Base-by-base conservation (phyloP, 2,329 filamentous ascomycete species). In the Colletotrichum costaricense region DNA sequence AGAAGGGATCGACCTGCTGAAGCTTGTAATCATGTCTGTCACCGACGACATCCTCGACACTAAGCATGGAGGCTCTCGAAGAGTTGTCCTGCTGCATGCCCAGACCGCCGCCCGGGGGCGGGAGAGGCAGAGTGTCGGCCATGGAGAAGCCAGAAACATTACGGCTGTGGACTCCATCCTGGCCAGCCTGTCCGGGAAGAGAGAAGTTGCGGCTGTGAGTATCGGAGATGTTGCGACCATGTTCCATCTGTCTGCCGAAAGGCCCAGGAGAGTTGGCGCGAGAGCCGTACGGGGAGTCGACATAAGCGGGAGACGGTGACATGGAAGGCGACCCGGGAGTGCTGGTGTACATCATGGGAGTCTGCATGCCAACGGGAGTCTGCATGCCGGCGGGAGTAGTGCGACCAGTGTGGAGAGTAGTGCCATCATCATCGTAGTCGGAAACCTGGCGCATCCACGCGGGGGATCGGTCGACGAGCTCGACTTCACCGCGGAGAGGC, bases 1-100 rank as follows among this genome's bases (percentile, higher is more conserved):
- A 93, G 82, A 90, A 91, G 4, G 91, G 91, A 75, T 91, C 90
- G 1, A 93, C 89, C 69, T 92, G 90, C 77, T 93, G 91, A 14
- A 92, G 86, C 74, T 89, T 88, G 78, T 88, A 91, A 77, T 91
- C 87, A 65, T 87, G 88, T 78, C 91, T 90, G 72, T 89, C 89
- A 22, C 90, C 89, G 22, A 92, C 85, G 30, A 93, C 86, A 2
- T 85, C 85, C 69, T 90, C 84, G 1, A 91, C 84, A 38, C 88
- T 90, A 26, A 92, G 83, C 5, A 84, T 82, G 2, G 86, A 88
- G 30, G 82, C 80, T 67, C 81, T 57, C n/a, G 72, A 74, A 1
- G 72, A 72, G 59, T 74, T 72, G 69, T 74, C 68, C 38, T 74
- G 69, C 24, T 74, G 69, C 68, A 74, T 63, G 75, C 71, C 67